Percentiles rank a stretch among this genome's conserved stretches.
phyloP scores from a whole-genome alignment of 2,329 filamentous ascomycete species.

The Penicillium sp. region DNA sequence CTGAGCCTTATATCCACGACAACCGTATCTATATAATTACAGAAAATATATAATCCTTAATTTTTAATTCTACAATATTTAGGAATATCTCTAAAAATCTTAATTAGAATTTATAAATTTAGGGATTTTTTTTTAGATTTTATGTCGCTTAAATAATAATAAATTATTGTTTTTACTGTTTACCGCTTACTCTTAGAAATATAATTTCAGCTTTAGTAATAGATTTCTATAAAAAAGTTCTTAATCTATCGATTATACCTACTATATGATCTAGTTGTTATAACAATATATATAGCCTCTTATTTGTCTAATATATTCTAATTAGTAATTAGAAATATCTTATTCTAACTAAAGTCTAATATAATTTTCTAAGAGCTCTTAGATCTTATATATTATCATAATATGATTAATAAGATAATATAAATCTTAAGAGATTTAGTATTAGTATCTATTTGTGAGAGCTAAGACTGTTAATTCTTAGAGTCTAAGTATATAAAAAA shows the following conservation, averaged over 20 bases:
- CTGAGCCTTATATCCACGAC: background rate
- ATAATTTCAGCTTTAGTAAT: background rate
- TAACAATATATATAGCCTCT: background rate
- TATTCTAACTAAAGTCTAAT: too few species aligned
- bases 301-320: background rate
- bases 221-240: background rate
- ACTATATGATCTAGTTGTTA: background rate
- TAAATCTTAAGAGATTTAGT: too few species aligned
- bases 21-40: background rate
- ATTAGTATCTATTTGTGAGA: too few species aligned
- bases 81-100: background rate
- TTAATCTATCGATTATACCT: background rate
- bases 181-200: slow-evolving; percentile 2
- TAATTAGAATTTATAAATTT: background rate
- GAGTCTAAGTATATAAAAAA: too few species aligned
- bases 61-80: background rate
- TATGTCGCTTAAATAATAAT: background rate
- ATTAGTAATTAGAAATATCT: background rate
- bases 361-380: too few species aligned
- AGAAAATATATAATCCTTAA: background rate
- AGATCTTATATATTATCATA: too few species aligned
- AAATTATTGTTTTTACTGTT: background rate
- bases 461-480: too few species aligned
- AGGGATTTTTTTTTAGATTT: background rate
- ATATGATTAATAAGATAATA: too few species aligned